Evolutionary conservation across 31 red algal species (phyloP).

Genomic region (Bonnemaisonia californica): DNA sequence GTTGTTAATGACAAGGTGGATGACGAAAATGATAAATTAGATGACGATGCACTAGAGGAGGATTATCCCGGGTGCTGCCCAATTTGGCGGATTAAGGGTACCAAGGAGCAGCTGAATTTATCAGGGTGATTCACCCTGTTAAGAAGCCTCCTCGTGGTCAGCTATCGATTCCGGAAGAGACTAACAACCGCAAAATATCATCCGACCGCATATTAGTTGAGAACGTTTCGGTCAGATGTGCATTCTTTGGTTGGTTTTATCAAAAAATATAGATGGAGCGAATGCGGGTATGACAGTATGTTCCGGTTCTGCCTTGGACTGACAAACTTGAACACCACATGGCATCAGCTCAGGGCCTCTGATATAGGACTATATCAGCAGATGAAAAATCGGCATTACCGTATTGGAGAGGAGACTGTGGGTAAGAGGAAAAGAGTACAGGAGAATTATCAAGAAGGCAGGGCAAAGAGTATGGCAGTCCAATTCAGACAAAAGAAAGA

Average conservation of each 20-base stretch:
- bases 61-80: neutral
- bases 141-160: conserved; percentile 3
- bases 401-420: neutral
- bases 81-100: neutral
- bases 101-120: neutral
- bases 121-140: neutral
- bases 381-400: neutral
- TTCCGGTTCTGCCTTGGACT: neutral
- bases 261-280: neutral
- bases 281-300: neutral
- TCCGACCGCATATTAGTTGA: neutral
- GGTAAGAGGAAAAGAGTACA: neutral
- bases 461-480: too few relatives aligned
- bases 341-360: neutral
- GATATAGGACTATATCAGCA: neutral
- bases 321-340: conserved; percentile 3
- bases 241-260: neutral
- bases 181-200: neutral
- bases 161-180: neutral
- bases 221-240: neutral
- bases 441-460: neutral
- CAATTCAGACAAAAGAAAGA: too few relatives aligned
- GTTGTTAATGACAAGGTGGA: conserved; percentile 20
- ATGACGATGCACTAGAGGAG: neutral
- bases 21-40: conserved; percentile 13